A percentile compares a stretch with the other conserved stretches of the same genome.
These are phyloP conservation scores for Globisporangium ultimum DNA, from an alignment of 352 stramenopile species.

Conservation along the genomic window DNA sequence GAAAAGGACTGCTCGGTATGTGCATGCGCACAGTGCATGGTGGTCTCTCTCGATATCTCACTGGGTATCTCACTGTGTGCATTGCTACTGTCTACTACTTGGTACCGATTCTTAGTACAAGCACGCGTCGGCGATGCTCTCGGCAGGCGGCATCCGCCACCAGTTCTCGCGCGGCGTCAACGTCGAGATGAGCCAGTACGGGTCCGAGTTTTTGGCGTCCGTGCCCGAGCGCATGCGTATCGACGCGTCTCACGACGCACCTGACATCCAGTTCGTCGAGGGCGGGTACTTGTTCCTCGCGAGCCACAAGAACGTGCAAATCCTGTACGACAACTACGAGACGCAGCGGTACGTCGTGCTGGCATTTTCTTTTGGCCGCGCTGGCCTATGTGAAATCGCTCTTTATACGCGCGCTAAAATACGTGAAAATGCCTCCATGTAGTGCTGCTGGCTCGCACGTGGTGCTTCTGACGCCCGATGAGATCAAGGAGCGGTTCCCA, in stretches of 20 bases:
- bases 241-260: slow-evolving; percentile 36
- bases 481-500: slow-evolving; percentile 63
- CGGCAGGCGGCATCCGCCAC: slow-evolving; percentile 71
- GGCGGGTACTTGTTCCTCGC: slow-evolving; percentile 82
- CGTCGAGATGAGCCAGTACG: slow-evolving; percentile 80
- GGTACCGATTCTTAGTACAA: slow-evolving; percentile 58
- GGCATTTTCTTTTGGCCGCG: too few relatives aligned
- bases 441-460: slow-evolving; percentile 47
- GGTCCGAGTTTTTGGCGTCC: slow-evolving; percentile 61
- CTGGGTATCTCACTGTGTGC: neutral
- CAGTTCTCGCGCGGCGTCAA: slow-evolving; percentile 80
- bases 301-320: slow-evolving; percentile 49
- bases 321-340: slow-evolving; percentile 61
- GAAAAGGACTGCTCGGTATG: slow-evolving; percentile 68
- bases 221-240: slow-evolving; percentile 52
- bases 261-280: slow-evolving; percentile 77
- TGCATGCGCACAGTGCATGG: neutral
- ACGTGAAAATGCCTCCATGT: too few relatives aligned
- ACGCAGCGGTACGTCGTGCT: slow-evolving; percentile 30
- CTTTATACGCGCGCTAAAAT: too few relatives aligned
- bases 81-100: neutral
- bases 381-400: too few relatives aligned
- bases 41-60: neutral
- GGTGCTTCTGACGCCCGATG: slow-evolving; percentile 41
- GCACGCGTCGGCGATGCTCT: slow-evolving; percentile 73